Evolutionary conservation across 1,284 basidiomycete species (phyloP), one percentile per base, ranked within the genome.

Genomic region (Moesziomyces parantarcticus): DNA sequence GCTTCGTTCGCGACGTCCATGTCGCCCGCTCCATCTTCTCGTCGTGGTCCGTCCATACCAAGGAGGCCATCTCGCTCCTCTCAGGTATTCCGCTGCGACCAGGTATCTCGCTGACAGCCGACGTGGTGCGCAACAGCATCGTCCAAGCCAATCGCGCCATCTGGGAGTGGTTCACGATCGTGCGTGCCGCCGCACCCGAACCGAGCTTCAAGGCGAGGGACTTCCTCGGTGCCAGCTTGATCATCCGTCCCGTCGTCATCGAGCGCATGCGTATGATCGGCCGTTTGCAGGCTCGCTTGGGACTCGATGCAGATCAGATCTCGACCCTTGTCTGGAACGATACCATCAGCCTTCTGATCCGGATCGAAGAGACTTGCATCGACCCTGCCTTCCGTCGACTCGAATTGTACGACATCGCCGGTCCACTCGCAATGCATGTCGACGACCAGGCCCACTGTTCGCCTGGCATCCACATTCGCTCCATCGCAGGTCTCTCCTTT

Each of bases 251-350:
- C 3, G 49, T 50, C 32, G 36, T 50, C 49, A 34, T 50, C 14
- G 49, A 50, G 21, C 49, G 49, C 32, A 50, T 50, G 49, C 49
- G 49, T 20, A n/a, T 34, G 32, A 41, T 50, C 36, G 34, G 40
- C n/a, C 32, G 23, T 39, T n/a, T 50, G 34, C 49, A 50, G 23
- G 21, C 22, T 20, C 36, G 40, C 40, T 36, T 42, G n/a, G 50
- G 40, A 7, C 7, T 51, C 5, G 39, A 42, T 23, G 29, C 39
- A 16, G 23, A 51, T 22, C 20, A 21, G 3, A 22, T 51, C 26
- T 51, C 23, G 6, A 18, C 20, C 6, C 50, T 51, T 5, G 50
- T 51, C 8, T 51, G 50, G 50, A 39, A 51, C 21, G 50, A 42
- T 13, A 51, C 50, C 9, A 20, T 51, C 25, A n/a, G 26, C 13